phyloP scores from a whole-genome alignment of 75 land plant species.

The Picea glauca region DNA sequence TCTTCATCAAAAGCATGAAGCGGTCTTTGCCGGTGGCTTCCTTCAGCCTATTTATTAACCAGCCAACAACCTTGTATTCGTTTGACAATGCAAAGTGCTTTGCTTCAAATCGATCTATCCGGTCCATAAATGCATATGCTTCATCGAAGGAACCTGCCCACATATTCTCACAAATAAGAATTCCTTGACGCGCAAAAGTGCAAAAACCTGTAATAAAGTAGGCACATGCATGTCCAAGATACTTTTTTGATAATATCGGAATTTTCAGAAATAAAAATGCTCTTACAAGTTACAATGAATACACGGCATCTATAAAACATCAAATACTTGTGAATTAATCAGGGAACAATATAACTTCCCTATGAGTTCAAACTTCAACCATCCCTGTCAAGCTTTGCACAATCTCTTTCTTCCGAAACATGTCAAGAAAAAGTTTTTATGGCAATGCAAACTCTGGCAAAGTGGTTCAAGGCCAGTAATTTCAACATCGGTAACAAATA shows the following conservation, averaged over 20 bases:
- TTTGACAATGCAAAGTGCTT: slow-evolving; percentile 32
- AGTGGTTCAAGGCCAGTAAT: not conserved
- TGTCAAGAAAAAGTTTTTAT: not conserved
- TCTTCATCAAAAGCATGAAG: slow-evolving; percentile 53
- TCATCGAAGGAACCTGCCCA: slow-evolving; percentile 55
- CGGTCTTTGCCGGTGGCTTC: slow-evolving; percentile 59
- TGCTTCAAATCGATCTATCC: slow-evolving; percentile 52
- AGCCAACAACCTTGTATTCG: slow-evolving; percentile 70
- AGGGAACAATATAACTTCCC: not conserved
- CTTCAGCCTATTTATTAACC: slow-evolving; percentile 57
- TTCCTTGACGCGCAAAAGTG: too few species aligned
- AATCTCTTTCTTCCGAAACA: too few species aligned
- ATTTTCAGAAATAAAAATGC: not conserved
- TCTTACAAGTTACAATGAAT: not conserved
- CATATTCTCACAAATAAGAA: not conserved
- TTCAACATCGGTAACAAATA: not conserved
- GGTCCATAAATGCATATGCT: slow-evolving; percentile 46
- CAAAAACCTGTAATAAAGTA: not conserved
- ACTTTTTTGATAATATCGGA: not conserved
- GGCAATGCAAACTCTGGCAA: not conserved
- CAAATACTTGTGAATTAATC: not conserved
- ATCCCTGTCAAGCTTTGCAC: not conserved
- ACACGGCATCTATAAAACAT: not conserved
- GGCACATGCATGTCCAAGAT: not conserved
- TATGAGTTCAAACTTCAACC: not conserved